phyloP scores from a whole-genome alignment of 208 protist species.

The Acanthamoeba sp. region DNA sequence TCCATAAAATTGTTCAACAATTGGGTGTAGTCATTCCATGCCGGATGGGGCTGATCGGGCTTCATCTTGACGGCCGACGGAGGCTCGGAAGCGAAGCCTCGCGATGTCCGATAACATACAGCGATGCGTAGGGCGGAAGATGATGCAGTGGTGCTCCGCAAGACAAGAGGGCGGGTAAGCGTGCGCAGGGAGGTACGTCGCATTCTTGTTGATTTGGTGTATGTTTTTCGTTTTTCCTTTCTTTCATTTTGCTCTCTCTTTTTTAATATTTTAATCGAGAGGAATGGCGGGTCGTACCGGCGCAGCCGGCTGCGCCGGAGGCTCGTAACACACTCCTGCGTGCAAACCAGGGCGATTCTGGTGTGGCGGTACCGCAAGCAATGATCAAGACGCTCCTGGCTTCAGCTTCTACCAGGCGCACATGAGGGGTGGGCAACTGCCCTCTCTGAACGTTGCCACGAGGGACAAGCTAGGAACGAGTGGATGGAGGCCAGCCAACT shows the following conservation, averaged over 20 bases:
- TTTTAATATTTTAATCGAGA: too few relatives aligned
- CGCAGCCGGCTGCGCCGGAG: too few relatives aligned
- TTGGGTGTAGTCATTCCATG: not conserved
- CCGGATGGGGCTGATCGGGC: conserved; percentile 21
- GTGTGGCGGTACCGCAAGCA: too few relatives aligned
- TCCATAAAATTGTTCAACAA: conserved; percentile 61
- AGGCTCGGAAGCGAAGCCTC: not conserved
- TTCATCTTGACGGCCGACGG: not conserved
- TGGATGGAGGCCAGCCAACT: too few relatives aligned
- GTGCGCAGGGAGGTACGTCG: not conserved
- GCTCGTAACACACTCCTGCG: too few relatives aligned
- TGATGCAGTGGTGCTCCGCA: not conserved
- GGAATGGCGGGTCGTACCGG: too few relatives aligned
- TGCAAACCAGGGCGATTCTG: too few relatives aligned
- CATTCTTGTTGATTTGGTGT: not conserved
- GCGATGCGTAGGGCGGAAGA: not conserved
- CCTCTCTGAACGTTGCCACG: too few relatives aligned
- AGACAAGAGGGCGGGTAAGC: not conserved
- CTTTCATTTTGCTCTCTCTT: not conserved
- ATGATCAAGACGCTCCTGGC: too few relatives aligned
- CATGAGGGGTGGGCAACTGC: too few relatives aligned
- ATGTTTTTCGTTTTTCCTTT: not conserved
- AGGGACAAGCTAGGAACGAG: too few relatives aligned
- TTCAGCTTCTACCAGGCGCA: too few relatives aligned
- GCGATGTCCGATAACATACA: not conserved